Evolutionary conservation across 2,329 filamentous ascomycete species (phyloP).

Genomic region (Apiospora phragmitis): DNA sequence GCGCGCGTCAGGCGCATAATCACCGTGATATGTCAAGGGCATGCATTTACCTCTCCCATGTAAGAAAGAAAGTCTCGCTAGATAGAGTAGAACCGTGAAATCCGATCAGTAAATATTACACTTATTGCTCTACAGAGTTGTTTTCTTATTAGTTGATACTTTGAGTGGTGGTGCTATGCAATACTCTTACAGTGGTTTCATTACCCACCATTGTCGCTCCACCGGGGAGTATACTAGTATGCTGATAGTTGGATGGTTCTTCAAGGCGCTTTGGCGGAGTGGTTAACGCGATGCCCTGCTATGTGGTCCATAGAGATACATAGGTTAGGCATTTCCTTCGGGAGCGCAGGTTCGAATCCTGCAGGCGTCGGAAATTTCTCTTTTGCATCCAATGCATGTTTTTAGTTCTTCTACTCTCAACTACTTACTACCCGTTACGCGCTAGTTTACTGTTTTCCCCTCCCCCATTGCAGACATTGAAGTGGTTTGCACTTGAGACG

Average conservation of each 20-base stretch:
- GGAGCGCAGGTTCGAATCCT: conserved; percentile 8
- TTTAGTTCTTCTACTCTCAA: neutral
- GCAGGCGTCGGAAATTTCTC: neutral
- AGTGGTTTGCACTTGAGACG: too few relatives aligned
- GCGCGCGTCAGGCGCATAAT: neutral
- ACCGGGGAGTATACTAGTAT: neutral
- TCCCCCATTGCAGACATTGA: neutral
- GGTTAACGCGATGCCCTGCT: conserved; percentile 8
- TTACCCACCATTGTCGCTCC: neutral
- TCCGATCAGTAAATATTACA: neutral
- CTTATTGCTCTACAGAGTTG: neutral
- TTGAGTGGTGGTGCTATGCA: neutral
- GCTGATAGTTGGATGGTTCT: neutral
- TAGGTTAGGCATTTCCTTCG: conserved; percentile 4
- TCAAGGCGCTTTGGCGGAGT: conserved; percentile 7
- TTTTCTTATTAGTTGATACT: neutral
- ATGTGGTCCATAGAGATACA: neutral
- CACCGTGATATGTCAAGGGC: neutral
- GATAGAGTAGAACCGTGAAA: neutral
- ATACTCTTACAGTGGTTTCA: neutral
- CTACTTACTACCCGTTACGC: too few relatives aligned
- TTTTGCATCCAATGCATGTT: neutral
- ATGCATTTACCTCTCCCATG: neutral
- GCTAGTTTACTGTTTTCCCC: neutral
- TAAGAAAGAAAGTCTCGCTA: too few relatives aligned